Percentiles rank a stretch among this genome's conserved stretches.
These are phyloP conservation scores for Lactarius sp. DNA, from an alignment of 768 basidiomycete species.

Conservation along the genomic window DNA sequence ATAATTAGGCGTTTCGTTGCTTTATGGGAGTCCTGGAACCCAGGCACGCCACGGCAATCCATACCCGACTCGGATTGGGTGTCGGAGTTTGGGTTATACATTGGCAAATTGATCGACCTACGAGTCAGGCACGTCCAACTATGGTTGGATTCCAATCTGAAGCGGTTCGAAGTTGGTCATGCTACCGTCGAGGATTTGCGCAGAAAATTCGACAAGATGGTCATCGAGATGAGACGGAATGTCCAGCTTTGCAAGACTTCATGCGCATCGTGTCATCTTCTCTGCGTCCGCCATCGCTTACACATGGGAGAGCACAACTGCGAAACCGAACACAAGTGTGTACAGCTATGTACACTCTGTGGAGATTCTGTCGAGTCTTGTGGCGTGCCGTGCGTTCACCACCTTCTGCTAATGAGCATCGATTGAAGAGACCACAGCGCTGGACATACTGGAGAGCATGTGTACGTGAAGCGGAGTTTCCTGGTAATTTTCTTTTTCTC, in stretches of 20 bases:
- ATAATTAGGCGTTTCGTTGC: constrained; percentile 29
- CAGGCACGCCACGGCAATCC: constrained; percentile 33
- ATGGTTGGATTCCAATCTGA: constrained; percentile 49
- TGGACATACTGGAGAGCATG: constrained; percentile 51
- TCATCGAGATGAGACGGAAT: constrained; percentile 43
- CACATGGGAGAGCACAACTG: constrained; percentile 50
- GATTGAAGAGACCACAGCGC: constrained; percentile 36
- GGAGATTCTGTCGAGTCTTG: constrained; percentile 37
- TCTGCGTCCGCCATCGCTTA: constrained; percentile 42
- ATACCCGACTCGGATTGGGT: constrained; percentile 42
- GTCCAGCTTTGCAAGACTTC: constrained; percentile 46
- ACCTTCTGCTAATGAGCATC: neutral
- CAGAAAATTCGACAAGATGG: constrained; percentile 39
- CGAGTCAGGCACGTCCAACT: constrained; percentile 46
- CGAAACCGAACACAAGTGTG: constrained; percentile 45
- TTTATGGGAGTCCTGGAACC: constrained; percentile 32
- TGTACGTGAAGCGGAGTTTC: constrained; percentile 35
- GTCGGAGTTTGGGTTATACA: constrained; percentile 34
- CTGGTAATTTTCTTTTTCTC: neutral
- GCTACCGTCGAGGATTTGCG: constrained; percentile 44
- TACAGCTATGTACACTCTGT: constrained; percentile 42
- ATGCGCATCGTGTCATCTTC: constrained; percentile 46
- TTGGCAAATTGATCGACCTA: constrained; percentile 38
- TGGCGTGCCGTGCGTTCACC: constrained; percentile 41
- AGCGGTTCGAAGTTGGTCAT: constrained; percentile 42